phyloP scores from a whole-genome alignment of 768 basidiomycete species.

The Hysterangium stoloniferum region DNA sequence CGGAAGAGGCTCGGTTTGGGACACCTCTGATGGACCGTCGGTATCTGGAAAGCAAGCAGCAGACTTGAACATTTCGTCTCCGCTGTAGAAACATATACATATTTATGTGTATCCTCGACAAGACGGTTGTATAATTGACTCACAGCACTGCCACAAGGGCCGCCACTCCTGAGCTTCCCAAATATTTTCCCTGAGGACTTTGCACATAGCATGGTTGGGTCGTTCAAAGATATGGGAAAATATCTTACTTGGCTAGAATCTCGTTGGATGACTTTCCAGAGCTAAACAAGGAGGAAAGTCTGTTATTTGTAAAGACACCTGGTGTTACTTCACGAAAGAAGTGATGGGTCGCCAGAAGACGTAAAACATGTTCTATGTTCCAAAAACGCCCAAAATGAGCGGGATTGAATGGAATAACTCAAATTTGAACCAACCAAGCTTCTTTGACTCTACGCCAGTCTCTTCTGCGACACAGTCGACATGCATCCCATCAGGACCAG shows the following conservation, averaged over 20 bases:
- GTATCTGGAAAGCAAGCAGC: neutral
- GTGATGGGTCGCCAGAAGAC: conserved; percentile 23
- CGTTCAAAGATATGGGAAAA: neutral
- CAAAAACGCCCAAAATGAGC: neutral
- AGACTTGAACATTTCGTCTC: conserved; percentile 1
- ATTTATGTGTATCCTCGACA: conserved; percentile 12
- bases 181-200: conserved; percentile 18
- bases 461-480: conserved; percentile 29
- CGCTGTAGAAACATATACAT: conserved; percentile 11
- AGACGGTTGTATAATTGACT: neutral
- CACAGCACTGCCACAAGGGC: conserved; percentile 19
- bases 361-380: conserved; percentile 21
- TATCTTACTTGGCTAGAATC: conserved; percentile 8
- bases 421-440: conserved; percentile 25
- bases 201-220: neutral
- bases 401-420: neutral
- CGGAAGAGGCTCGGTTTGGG: conserved; percentile 10
- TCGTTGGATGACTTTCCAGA: conserved; percentile 18
- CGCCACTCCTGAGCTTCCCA: conserved; percentile 15
- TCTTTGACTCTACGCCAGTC: conserved; percentile 23
- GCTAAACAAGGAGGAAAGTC: conserved; percentile 20
- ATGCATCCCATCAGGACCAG: conserved; percentile 25
- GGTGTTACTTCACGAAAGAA: conserved; percentile 25
- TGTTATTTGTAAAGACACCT: conserved; percentile 23
- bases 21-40: conserved; percentile 11